Evolutionary conservation across 768 basidiomycete species (phyloP), one percentile per base, ranked within the genome.

Genomic region (Rhizopogon vinicolor): DNA sequence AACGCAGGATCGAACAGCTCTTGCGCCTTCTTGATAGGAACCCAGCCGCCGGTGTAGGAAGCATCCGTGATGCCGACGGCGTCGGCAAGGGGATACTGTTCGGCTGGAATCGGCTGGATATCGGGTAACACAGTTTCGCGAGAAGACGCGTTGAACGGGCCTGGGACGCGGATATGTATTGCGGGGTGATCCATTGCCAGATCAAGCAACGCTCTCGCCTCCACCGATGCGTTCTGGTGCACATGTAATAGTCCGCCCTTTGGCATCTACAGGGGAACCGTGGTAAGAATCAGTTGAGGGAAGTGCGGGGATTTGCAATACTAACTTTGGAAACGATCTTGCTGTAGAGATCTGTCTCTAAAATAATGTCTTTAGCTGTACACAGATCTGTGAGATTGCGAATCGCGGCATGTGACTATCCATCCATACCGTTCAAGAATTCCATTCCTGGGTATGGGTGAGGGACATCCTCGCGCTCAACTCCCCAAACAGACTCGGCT

Each of bases 391-490:
- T 25, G 39, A 42, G 10, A 29, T 25, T 19, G 44, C 25, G 5
- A 52, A 19, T 14, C 19, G 8, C 1, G 51, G 19, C 9, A 44
- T 3, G 25, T 25, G 6, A 6, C 41, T 39, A 18, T 46, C 10
- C 1, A 12, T 37, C 2, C 63, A 39, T 60, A 84, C 86, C 85
- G 48, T 85, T 87, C 59, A 89, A 65, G 60, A 89, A 90, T 58
- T 81, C 85, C 86, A 87, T 88, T 33, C 88, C 88, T 41, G 87
- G 86, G 58, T 87, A 88, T 1, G 81, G 73, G 58, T 87, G 81
- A 18, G 77, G 79, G 39, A 82, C 70, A 9, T 74, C 75, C 16
- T 77, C 71, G 58, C 79, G 70, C n/a, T 83, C 77, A 49, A 68
- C 68, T 39, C 65, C 73, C 87, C 86, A 88, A n/a, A 89, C 68